These are phyloP conservation scores for Talaromyces sp. DNA, from an alignment of 2,329 filamentous ascomycete genomes.

Conservation along the genomic window DNA sequence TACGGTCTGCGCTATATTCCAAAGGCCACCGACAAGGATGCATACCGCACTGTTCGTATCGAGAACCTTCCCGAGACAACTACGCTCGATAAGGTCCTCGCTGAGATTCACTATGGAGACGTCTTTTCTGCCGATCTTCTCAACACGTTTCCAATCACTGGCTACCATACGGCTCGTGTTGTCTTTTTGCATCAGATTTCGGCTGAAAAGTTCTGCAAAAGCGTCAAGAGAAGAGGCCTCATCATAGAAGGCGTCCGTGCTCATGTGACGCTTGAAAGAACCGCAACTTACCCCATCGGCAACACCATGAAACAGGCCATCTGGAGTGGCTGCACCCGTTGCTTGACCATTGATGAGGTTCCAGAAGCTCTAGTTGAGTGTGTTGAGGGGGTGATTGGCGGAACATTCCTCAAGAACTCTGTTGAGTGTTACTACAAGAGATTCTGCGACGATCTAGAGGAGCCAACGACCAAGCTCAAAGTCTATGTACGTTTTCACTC, in stretches of 20 bases:
- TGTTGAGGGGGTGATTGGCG: neutral
- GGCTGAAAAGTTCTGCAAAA: conserved; percentile 26
- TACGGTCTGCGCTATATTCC: conserved; percentile 36
- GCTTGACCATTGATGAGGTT: neutral
- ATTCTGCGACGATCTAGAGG: neutral
- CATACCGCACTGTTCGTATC: conserved; percentile 33
- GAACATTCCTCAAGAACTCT: conserved; percentile 4
- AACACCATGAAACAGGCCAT: conserved; percentile 4
- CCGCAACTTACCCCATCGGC: conserved; percentile 18
- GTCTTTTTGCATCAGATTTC: conserved; percentile 31
- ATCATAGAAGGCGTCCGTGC: conserved; percentile 21
- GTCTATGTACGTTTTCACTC: conserved; percentile 18
- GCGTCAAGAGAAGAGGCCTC: conserved; percentile 24
- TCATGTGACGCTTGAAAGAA: conserved; percentile 16
- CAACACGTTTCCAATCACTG: conserved; percentile 31
- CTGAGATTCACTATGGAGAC: conserved; percentile 26
- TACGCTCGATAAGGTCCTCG: conserved; percentile 28
- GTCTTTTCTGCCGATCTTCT: conserved; percentile 32
- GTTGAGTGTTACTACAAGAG: conserved; percentile 12
- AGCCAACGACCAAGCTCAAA: neutral
- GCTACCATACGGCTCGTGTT: conserved; percentile 33
- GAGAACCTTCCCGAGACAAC: conserved; percentile 28
- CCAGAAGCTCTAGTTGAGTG: neutral
- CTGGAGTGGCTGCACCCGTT: conserved; percentile 14
- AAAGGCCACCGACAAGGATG: conserved; percentile 24